These are phyloP conservation scores for Coelastrella sp. DNA, from an alignment of 139 green algal genomes.

Conservation along the genomic window DNA sequence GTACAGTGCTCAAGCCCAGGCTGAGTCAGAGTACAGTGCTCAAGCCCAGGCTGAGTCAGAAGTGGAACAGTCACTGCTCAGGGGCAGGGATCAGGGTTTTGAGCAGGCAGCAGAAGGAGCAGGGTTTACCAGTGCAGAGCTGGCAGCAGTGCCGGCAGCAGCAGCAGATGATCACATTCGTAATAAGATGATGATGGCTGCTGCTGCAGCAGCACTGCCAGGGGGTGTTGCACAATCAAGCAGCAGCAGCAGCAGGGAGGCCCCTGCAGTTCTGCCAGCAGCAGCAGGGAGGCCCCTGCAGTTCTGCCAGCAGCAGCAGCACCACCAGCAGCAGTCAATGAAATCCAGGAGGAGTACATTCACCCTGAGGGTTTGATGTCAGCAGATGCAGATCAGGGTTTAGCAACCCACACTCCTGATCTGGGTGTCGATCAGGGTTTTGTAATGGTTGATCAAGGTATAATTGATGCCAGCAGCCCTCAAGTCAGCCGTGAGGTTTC, in stretches of 20 bases:
- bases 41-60: slow-evolving; percentile 38
- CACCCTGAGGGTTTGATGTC: too few species aligned
- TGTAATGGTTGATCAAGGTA: too few species aligned
- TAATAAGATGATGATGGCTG: not conserved
- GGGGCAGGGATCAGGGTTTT: not conserved
- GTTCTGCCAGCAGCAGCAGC: not conserved
- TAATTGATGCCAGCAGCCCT: not conserved
- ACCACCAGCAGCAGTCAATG: too few species aligned
- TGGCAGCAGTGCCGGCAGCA: not conserved
- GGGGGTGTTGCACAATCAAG: not conserved
- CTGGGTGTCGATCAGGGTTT: too few species aligned
- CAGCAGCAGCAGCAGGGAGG: not conserved
- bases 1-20: not conserved
- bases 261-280: not conserved
- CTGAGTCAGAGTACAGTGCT: slow-evolving; percentile 29
- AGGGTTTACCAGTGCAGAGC: not conserved
- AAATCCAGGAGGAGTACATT: too few species aligned
- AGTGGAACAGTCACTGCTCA: slow-evolving; percentile 8
- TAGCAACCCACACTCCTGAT: too few species aligned
- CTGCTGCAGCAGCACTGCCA: not conserved
- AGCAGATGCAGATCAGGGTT: too few species aligned
- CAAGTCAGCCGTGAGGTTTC: not conserved
- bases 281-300: not conserved
- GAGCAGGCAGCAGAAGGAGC: slow-evolving; percentile 3
- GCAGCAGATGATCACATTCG: not conserved